phyloP scores from a whole-genome alignment of 225 moss, liverwort and hornwort species.

The Straminergon stramineum region DNA sequence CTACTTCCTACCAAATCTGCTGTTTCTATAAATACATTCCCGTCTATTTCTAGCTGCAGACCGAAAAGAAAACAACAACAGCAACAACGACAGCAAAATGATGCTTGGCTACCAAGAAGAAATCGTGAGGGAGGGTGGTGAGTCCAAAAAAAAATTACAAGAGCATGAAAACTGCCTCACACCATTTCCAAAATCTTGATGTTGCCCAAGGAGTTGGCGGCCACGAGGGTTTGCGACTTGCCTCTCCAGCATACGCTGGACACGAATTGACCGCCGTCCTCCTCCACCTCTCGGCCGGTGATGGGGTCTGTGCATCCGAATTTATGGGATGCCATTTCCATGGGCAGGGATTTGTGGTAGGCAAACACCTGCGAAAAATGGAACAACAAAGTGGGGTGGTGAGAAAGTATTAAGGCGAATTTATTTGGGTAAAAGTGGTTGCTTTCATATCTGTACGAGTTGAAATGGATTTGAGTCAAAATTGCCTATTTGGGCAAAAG shows the following conservation, averaged over 20 bases:
- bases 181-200: constrained; percentile 99
- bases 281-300: constrained; percentile 91
- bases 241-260: constrained; percentile 99
- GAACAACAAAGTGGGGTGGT: neutral
- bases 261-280: constrained; percentile 91
- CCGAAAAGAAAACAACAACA: neutral
- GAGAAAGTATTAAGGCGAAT: neutral
- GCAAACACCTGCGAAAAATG: constrained; percentile 76
- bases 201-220: constrained; percentile 96
- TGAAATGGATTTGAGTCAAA: no score
- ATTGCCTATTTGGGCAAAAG: no score
- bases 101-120: neutral
- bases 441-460: neutral
- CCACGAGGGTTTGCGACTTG: constrained; percentile 93
- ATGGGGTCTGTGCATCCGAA: constrained; percentile 90
- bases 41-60: neutral
- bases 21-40: neutral
- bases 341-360: constrained; percentile 94
- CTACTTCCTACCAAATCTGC: neutral
- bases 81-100: neutral
- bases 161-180: constrained; percentile 22
- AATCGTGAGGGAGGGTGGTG: neutral
- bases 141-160: neutral
- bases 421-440: neutral
- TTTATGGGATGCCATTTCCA: constrained; percentile 96